Evolutionary conservation across 2,329 filamentous ascomycete species (phyloP).

Genomic region (Ophiosphaerella herpotricha): DNA sequence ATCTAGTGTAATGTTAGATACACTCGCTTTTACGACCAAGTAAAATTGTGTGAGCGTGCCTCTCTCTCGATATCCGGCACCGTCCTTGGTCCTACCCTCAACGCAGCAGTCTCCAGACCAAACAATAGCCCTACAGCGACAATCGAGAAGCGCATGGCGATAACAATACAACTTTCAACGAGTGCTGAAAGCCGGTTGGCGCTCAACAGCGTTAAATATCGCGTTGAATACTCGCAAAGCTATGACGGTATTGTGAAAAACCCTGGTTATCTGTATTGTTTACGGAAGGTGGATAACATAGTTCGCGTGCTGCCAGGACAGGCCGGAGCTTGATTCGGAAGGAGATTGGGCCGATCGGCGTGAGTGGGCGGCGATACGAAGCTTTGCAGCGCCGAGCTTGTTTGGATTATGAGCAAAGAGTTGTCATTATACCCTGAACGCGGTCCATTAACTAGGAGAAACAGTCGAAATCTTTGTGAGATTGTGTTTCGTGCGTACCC

Average conservation of each 20-base stretch:
- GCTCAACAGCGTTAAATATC: conserved; percentile 7
- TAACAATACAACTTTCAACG: conserved; percentile 2
- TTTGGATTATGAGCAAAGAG: not conserved
- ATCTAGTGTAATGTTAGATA: conserved; percentile 11
- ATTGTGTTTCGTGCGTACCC: not conserved
- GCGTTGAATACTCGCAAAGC: conserved; percentile 1
- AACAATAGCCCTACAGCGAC: conserved; percentile 27
- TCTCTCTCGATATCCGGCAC: conserved; percentile 24
- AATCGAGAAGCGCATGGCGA: conserved; percentile 33
- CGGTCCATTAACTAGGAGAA: not conserved
- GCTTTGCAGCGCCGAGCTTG: conserved; percentile 8
- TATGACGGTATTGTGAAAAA: conserved; percentile 20
- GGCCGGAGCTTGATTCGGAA: conserved; percentile 30
- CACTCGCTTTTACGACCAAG: not conserved
- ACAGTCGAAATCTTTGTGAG: no score
- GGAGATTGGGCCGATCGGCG: conserved; percentile 27
- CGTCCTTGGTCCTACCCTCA: conserved; percentile 22
- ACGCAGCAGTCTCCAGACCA: conserved; percentile 29
- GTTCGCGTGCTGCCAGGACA: conserved; percentile 11
- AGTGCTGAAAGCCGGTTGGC: conserved; percentile 1
- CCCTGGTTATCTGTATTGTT: conserved; percentile 15
- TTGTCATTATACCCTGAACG: not conserved
- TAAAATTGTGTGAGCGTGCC: conserved; percentile 17
- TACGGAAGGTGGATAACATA: conserved; percentile 35
- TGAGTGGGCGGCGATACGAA: conserved; percentile 12